Evolutionary conservation across 164 flowering plant species (phyloP), one percentile per base, ranked within the genome.

Genomic region (Vitis rotundifolia): DNA sequence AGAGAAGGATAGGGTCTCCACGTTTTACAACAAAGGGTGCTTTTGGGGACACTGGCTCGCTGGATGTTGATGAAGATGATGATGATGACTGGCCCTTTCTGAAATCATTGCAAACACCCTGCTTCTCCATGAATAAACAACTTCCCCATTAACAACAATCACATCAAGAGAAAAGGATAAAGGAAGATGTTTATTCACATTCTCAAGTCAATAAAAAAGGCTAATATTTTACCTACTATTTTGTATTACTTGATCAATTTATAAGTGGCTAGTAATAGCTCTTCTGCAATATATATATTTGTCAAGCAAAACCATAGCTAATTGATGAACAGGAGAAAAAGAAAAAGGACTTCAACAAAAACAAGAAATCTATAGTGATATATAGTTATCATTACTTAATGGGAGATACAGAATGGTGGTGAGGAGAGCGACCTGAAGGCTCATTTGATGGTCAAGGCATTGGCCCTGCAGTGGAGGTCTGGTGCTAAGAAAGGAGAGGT

Each of bases 11-110:
- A 18, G 9, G 14, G 18, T 13, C 28, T 72, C 1, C 80, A 91
- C 98, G 98, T 83, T 91, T 90, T 3, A 90, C 97, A 54, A 94
- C 96, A 75, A 78, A 89, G 15, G 90, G 93, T 52, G 83, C 89
- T 67, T 78, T 81, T 6, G 97, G 89, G 47, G 84, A 82, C 16
- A 53, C 65, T 11, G 88, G 90, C 73, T 85, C 87, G 54, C 68
- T 71, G 1, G 85, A 73, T 5, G 86, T 75, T 5, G 88, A 65
- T 0, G 91, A 81, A 0, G 90, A 78, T 3, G 91, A 80, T 3
- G 90, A 79, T 3, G 84, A 79, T 6, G 91, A 75, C 12, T 77
- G 82, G 4, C 83, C 85, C 76, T 79, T 88, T 52, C 71, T 75
- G 61, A 56, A 56, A n/a, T 87, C 92, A 28, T 50, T 71, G 74